A percentile compares a stretch with the other conserved stretches of the same genome.
Conservation (phyloP, 1,284 basidiomycete genomes). For the Xerocomus amazonicus region DNA sequence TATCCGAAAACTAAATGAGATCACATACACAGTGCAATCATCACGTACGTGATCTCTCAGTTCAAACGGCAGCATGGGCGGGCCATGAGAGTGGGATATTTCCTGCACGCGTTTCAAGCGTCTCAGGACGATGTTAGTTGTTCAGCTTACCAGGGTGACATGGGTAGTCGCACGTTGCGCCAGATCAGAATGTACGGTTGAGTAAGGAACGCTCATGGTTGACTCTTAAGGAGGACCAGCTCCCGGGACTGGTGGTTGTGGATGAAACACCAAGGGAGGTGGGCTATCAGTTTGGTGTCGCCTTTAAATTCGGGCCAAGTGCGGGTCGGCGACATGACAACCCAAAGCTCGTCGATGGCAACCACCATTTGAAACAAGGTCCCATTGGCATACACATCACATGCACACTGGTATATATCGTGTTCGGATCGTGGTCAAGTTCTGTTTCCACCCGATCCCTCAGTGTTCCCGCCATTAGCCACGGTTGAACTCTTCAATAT, state of each 20-base stretch:
- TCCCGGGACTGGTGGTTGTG: conserved; percentile 5
- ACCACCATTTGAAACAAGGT: background rate
- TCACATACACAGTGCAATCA: background rate
- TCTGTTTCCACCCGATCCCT: too few relatives aligned
- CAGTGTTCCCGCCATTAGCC: too few relatives aligned
- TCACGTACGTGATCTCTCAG: conserved; percentile 30
- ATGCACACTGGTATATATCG: too few relatives aligned
- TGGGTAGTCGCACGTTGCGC: conserved; percentile 18
- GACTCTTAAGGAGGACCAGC: conserved; percentile 18
- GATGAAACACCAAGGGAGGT: background rate
- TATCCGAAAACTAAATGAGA: conserved; percentile 16
- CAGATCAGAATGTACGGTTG: background rate
- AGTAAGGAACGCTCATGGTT: conserved; percentile 15
- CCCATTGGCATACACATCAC: too few relatives aligned
- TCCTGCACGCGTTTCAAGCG: conserved; percentile 24
- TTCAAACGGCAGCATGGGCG: conserved; percentile 36
- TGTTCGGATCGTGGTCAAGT: too few relatives aligned
- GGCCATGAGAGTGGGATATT: conserved; percentile 30
- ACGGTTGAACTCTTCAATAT: background rate
- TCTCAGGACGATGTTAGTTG: background rate
- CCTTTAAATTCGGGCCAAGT: background rate
- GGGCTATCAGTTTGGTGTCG: background rate
- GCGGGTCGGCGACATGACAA: background rate
- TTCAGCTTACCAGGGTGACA: conserved; percentile 26
- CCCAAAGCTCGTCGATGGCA: background rate